Conservation (phyloP, 805 yeast species). For the Candida berthetii region DNA sequence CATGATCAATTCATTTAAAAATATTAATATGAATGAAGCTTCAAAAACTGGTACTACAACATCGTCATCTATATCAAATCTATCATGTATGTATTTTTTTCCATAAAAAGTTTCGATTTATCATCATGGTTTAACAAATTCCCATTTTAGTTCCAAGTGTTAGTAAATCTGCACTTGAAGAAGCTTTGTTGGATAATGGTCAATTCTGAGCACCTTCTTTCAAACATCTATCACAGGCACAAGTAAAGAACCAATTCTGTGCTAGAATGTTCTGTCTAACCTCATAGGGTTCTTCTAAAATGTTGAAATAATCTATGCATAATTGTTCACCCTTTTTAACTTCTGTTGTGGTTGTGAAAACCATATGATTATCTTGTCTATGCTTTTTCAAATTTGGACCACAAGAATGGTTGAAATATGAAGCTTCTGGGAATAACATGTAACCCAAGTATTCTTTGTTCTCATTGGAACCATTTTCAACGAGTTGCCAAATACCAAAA, state of each 20-base stretch:
- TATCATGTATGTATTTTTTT: slow-evolving; percentile 22
- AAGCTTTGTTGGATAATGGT: slow-evolving; percentile 30
- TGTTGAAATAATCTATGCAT: slow-evolving; percentile 57
- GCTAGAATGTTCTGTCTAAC: slow-evolving; percentile 35
- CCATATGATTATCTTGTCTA: slow-evolving; percentile 32
- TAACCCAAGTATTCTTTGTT: slow-evolving; percentile 53
- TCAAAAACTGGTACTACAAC: slow-evolving; percentile 6
- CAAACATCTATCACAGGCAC: slow-evolving; percentile 44
- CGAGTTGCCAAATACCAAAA: slow-evolving; percentile 59
- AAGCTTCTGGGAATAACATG: slow-evolving; percentile 54
- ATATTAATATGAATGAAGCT: not conserved
- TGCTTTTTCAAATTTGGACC: slow-evolving; percentile 44
- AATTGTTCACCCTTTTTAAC: slow-evolving; percentile 41
- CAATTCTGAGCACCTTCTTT: slow-evolving; percentile 21
- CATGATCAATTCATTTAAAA: slow-evolving; percentile 11
- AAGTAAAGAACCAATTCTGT: slow-evolving; percentile 55
- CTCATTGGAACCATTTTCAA: slow-evolving; percentile 30
- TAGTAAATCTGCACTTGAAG: slow-evolving; percentile 34
- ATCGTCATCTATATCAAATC: slow-evolving; percentile 21
- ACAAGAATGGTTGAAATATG: slow-evolving; percentile 66
- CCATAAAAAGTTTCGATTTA: not conserved
- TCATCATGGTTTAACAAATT: not conserved
- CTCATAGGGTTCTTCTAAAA: slow-evolving; percentile 29
- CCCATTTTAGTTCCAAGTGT: slow-evolving; percentile 23
- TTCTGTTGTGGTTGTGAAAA: slow-evolving; percentile 34